phyloP scores from a whole-genome alignment of 1,139 yeast species.

The Pichia sp. region DNA sequence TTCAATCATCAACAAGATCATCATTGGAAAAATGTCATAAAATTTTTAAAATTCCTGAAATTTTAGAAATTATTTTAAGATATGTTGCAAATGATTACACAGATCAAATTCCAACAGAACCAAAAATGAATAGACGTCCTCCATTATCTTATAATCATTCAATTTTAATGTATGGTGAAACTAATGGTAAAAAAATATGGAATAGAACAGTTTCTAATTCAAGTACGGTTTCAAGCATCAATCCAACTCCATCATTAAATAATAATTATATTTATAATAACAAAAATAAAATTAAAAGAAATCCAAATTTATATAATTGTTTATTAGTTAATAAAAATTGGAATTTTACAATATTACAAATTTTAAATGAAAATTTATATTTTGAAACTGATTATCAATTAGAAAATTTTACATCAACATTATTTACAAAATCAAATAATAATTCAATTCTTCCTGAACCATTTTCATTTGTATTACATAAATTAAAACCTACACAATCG shows the following conservation, averaged over 20 bases:
- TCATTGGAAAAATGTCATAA: neutral
- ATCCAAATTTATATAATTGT: slow-evolving; percentile 46
- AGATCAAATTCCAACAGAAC: slow-evolving; percentile 51
- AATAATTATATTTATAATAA: no score
- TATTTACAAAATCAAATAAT: neutral
- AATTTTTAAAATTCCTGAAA: slow-evolving; percentile 73
- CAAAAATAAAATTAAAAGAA: neutral
- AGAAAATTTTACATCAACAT: slow-evolving; percentile 13
- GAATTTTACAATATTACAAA: slow-evolving; percentile 47
- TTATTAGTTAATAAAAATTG: slow-evolving; percentile 63
- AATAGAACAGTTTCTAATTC: slow-evolving; percentile 21
- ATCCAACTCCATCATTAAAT: neutral
- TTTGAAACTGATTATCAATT: slow-evolving; percentile 47
- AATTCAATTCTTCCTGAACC: slow-evolving; percentile 13
- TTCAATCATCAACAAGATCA: neutral
- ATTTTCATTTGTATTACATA: slow-evolving; percentile 44
- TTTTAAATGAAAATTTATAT: slow-evolving; percentile 49
- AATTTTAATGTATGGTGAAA: slow-evolving; percentile 48
- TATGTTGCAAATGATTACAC: slow-evolving; percentile 46
- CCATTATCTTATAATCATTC: slow-evolving; percentile 64
- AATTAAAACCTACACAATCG: slow-evolving; percentile 38
- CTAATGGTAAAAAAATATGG: slow-evolving; percentile 49
- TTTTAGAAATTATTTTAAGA: slow-evolving; percentile 52
- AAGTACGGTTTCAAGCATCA: slow-evolving; percentile 7
- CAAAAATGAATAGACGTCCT: slow-evolving; percentile 51